phyloP scores from a whole-genome alignment of 345 rosid genomes.

The Crucihimalaya himalaica region DNA sequence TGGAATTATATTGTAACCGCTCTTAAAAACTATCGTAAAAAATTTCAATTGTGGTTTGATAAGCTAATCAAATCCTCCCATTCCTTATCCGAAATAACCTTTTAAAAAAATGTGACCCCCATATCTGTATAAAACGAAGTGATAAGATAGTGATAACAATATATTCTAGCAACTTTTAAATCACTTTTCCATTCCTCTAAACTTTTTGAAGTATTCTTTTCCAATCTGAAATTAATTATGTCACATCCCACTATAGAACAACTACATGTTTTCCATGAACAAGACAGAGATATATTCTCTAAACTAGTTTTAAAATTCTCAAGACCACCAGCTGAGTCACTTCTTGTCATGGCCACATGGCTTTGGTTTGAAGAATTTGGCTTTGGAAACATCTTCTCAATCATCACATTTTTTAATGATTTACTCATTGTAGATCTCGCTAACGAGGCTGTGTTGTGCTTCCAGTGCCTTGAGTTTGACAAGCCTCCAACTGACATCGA shows the following conservation, averaged over 20 bases:
- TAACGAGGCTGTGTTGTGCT: conserved; percentile 36
- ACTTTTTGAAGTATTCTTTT: too few species aligned
- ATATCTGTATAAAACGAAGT: too few species aligned
- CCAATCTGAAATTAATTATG: conserved; percentile 1
- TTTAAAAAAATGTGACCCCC: too few species aligned
- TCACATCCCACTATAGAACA: conserved; percentile 4
- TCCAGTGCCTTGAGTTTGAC: conserved; percentile 23
- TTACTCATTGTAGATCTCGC: conserved; percentile 24
- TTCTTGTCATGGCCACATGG: conserved; percentile 50
- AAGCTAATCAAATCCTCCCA: too few species aligned
- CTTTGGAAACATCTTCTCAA: conserved; percentile 27
- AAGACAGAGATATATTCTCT: conserved; percentile 43
- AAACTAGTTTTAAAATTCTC: conserved; percentile 31
- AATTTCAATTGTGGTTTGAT: too few species aligned
- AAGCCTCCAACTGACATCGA: neutral
- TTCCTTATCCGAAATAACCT: too few species aligned
- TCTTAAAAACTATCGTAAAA: too few species aligned
- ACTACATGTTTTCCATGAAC: conserved; percentile 33
- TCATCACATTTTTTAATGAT: conserved; percentile 18
- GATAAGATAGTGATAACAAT: too few species aligned
- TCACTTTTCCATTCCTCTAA: too few species aligned
- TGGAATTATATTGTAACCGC: neutral
- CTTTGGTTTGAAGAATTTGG: conserved; percentile 49
- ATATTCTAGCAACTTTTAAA: too few species aligned
- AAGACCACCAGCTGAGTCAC: conserved; percentile 43